phyloP scores from a whole-genome alignment of 2,329 filamentous ascomycete species.

The Fusarium sp. region DNA sequence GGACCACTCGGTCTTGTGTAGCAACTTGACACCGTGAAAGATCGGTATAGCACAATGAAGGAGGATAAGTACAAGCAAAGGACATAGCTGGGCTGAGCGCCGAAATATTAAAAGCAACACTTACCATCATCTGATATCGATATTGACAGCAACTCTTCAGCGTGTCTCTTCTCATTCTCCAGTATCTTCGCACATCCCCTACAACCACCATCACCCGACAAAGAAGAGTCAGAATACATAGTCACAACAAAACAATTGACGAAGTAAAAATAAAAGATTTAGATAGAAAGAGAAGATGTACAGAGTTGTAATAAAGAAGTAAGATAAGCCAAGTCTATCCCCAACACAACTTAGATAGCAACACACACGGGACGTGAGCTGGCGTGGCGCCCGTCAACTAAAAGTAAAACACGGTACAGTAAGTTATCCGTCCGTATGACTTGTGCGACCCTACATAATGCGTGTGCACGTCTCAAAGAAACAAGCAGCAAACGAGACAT shows the following conservation, averaged over 20 bases:
- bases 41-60: not conserved
- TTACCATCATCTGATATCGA: conserved; percentile 15
- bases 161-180: conserved; percentile 29
- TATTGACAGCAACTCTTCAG: not conserved
- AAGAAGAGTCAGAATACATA: conserved; percentile 16
- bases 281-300: not conserved
- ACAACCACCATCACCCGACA: conserved; percentile 20
- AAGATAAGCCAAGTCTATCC: not conserved
- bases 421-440: too few species aligned
- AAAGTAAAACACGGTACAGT: not conserved
- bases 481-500: conserved; percentile 3
- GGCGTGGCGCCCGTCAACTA: not conserved
- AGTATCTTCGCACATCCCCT: conserved; percentile 41
- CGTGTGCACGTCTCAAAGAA: not conserved
- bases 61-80: not conserved
- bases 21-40: not conserved
- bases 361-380: not conserved
- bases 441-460: conserved; percentile 5
- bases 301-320: not conserved
- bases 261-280: not conserved
- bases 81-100: not conserved
- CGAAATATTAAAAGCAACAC: not conserved
- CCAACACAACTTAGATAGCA: not conserved
- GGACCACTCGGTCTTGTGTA: not conserved
- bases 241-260: not conserved